Evolutionary conservation across 208 protist species (phyloP), one percentile per base, ranked within the genome.

Genomic region (Naegleria gruberi): DNA sequence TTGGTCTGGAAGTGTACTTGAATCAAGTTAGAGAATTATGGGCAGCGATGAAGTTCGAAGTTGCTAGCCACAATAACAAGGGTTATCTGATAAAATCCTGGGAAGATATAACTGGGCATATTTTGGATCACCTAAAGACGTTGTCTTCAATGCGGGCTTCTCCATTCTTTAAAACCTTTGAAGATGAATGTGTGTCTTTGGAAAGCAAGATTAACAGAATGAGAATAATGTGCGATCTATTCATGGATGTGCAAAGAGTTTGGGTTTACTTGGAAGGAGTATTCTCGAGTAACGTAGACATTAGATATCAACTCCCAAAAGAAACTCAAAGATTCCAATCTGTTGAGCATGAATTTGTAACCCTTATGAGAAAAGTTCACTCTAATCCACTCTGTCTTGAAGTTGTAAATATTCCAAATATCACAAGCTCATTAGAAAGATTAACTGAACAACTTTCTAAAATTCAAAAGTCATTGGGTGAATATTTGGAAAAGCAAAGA

Each of bases 251-350:
- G 55, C 98, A 99, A 93, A 94, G 97, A 87, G 95, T 96, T 47
- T 99, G 98, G 98, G 97, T 99, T 0, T 99, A 99, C 91, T 94
- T 99, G 7, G 98, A 99, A 90, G 97, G 97, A 82, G 98, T 99
- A 90, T 99, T 99, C 91, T 93, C 94, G 30, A 96, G 96, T 87
- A 97, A 95, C 90, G 93, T 92, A 30, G 98, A 99, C 90, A 99
- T 99, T 87, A 95, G 95, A 42, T 84, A 95, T 85, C 96, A 99
- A 89, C 94, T 99, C 41, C 98, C 98, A 37, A 94, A 94, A 41
- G 98, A 99, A 92, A 95, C 94, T 19, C 89, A 94, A 37, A 95
- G 97, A 90, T 99, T 99, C 93, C 93, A 96, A 86, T 93, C 94
- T 89, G 96, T 98, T 23, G 98, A 97, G 55, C 91, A 92, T 46